phyloP scores from a whole-genome alignment of 2,329 filamentous ascomycete genomes.

The Penicillium hesseltinei region DNA sequence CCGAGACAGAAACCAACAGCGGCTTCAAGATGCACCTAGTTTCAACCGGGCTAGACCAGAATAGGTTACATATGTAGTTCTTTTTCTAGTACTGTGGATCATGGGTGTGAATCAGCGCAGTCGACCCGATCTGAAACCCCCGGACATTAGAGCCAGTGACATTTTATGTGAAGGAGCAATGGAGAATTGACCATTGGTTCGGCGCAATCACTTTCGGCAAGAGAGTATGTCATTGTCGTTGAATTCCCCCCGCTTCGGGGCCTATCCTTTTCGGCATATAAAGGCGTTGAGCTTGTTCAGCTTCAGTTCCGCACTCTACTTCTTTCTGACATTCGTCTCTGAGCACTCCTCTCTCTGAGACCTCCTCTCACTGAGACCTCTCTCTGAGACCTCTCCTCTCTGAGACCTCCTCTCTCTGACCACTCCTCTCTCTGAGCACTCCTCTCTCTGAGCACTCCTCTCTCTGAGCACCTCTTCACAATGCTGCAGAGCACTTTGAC shows the following conservation, averaged over 20 bases:
- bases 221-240: not conserved
- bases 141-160: no score
- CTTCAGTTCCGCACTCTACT: not conserved
- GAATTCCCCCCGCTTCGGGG: not conserved
- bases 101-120: not conserved
- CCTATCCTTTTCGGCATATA: not conserved
- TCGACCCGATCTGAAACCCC: not conserved
- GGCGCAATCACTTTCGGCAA: not conserved
- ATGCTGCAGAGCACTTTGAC: conserved; percentile 1
- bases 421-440: no score
- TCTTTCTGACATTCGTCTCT: not conserved
- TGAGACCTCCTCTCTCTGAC: no score
- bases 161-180: not conserved
- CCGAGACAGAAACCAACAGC: not conserved
- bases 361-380: no score
- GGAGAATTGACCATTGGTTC: not conserved
- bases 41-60: not conserved
- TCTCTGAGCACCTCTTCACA: not conserved
- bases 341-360: no score
- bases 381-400: no score
- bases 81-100: not conserved
- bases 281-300: not conserved
- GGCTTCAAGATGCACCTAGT: not conserved
- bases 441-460: no score
- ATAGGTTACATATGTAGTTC: no score